Percentiles rank a stretch among this genome's conserved stretches.
phyloP scores from a whole-genome alignment of 306 rosid species.

The Cercis canadensis region DNA sequence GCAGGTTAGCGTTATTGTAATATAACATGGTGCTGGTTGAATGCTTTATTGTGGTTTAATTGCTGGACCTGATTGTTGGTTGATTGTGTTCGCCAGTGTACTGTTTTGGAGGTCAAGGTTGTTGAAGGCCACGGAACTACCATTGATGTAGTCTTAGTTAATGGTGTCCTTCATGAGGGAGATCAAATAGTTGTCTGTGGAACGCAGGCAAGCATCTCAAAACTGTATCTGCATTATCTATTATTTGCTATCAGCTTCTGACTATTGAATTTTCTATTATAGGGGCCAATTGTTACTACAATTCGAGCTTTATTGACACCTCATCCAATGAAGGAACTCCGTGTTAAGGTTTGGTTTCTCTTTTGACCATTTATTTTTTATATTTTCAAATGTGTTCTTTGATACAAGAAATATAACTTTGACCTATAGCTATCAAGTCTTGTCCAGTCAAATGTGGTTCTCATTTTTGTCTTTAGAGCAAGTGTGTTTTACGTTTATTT shows the following conservation, averaged over 20 bases:
- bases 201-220: slow-evolving; percentile 75
- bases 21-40: slow-evolving; percentile 31
- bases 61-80: slow-evolving; percentile 42
- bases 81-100: slow-evolving; percentile 69
- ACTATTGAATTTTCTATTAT: slow-evolving; percentile 32
- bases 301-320: slow-evolving; percentile 98
- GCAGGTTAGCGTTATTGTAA: slow-evolving; percentile 65
- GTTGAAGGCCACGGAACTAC: slow-evolving; percentile 98
- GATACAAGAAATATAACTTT: slow-evolving; percentile 8
- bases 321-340: slow-evolving; percentile 98
- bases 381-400: slow-evolving; percentile 1
- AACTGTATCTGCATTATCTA: slow-evolving; percentile 6
- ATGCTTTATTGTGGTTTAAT: slow-evolving; percentile 37
- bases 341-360: slow-evolving; percentile 75
- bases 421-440: no score
- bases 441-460: no score
- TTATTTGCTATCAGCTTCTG: slow-evolving; percentile 13
- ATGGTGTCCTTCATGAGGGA: slow-evolving; percentile 98
- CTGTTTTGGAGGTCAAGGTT: slow-evolving; percentile 96
- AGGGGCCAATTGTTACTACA: slow-evolving; percentile 92
- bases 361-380: slow-evolving; percentile 5
- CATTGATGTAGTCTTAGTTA: slow-evolving; percentile 92
- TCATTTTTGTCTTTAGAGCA: not conserved
- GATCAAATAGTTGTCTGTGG: slow-evolving; percentile 97
- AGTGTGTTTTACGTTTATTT: not conserved